Base-by-base conservation (phyloP, 441 rosid species). In the Populus hybrid region DNA sequence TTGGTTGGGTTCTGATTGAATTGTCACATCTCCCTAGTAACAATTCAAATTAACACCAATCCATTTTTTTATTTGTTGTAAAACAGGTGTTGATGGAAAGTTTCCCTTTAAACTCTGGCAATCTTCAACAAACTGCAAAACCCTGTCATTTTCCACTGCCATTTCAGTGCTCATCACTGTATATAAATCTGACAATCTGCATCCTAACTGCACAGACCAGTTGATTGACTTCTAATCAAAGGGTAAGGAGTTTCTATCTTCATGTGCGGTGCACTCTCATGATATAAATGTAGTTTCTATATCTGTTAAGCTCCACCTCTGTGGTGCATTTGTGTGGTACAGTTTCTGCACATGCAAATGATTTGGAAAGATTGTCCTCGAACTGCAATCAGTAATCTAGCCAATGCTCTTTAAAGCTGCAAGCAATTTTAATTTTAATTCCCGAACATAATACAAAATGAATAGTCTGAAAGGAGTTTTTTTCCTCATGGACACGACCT, bases 221-320 rank as follows among this genome's bases (percentile, higher is more conserved):
- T 82, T 79, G 81, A 82, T 84, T 85, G 81, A 77, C 88, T 82
- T 85, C 72, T 78, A 87, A 84, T 77, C 79, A 40, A 87, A 85
- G 87, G 69, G 72, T 57, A 42, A 69, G 36, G 7, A 5, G 18
- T 79, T 35, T 24, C 72, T 26, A 10, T 23, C 16, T 59, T 50
- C 72, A 35, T 70, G 23, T 18, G 5, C 6, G 57, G 71, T 59
- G 42, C 67, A 57, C 46, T 18, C 24, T 8, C 16, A 28, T 16
- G 65, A 36, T 32, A 59, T 46, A 64, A 18, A 69, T 78, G 30
- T 67, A 78, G 73, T 68, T 78, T 63, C 69, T 34, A 53, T 28
- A 73, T 69, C 74, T 46, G 46, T 69, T 57, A 61, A 28, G 26
- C 34, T 21, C 57, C 65, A 40, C 50, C 14, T 40, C 50, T 40